Conservation (phyloP, 176 grass and related monocot genomes). For the Aegilops tauschii region DNA sequence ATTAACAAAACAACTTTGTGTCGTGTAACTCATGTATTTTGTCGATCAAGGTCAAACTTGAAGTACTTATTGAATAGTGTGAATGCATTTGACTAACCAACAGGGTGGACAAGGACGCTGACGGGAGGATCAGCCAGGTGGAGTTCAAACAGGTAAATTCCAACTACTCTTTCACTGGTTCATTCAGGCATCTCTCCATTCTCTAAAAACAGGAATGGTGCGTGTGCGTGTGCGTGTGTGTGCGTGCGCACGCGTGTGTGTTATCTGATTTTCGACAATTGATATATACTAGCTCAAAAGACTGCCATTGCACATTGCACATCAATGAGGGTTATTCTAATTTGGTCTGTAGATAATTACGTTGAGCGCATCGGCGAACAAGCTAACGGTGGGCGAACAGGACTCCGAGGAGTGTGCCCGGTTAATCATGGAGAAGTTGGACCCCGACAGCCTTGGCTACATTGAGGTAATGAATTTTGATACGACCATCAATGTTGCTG, state of each 20-base stretch:
- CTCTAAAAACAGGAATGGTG: too few relatives aligned
- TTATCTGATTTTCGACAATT: too few relatives aligned
- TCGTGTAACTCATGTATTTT: too few relatives aligned
- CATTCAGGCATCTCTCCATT: too few relatives aligned
- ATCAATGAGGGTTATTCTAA: not conserved
- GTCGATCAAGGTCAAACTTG: too few relatives aligned
- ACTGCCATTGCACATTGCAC: too few relatives aligned
- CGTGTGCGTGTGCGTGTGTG: too few relatives aligned
- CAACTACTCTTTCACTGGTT: not conserved
- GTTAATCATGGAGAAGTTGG: constrained; percentile 91
- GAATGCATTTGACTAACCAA: not conserved
- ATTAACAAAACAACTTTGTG: too few relatives aligned
- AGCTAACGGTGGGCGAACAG: constrained; percentile 57
- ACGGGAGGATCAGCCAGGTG: constrained; percentile 69
- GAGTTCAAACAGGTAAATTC: constrained; percentile 71
- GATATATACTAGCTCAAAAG: too few relatives aligned
- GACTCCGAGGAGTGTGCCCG: constrained; percentile 70
- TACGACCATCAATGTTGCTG: too few relatives aligned
- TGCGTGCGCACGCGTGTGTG: too few relatives aligned
- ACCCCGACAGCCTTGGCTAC: constrained; percentile 69
- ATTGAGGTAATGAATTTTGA: constrained; percentile 42
- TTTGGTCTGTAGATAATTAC: constrained; percentile 52
- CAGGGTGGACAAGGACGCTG: constrained; percentile 88
- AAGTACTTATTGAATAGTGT: too few relatives aligned
- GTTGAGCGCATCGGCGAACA: constrained; percentile 78